Evolutionary conservation across 148 eudicot species (phyloP).

Genomic region (Camellia lanceoleosa): DNA sequence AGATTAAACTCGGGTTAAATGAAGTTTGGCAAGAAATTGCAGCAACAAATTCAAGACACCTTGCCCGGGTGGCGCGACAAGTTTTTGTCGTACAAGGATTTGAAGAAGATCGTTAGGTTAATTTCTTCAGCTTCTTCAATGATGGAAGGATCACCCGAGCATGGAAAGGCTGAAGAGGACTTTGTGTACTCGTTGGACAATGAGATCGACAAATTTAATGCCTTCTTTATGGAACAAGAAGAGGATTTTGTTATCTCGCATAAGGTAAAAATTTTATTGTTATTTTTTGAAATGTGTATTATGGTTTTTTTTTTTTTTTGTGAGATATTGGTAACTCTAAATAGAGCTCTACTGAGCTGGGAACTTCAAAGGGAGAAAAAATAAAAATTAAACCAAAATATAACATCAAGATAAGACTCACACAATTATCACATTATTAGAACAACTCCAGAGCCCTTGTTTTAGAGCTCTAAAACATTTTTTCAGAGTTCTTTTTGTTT

Average conservation of each 20-base stretch:
- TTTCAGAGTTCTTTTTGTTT: too few relatives aligned
- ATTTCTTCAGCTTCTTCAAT: conserved; percentile 35
- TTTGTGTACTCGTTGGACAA: conserved; percentile 60
- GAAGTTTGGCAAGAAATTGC: conserved; percentile 88
- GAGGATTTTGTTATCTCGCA: conserved; percentile 60
- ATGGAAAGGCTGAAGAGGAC: conserved; percentile 49
- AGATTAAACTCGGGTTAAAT: conserved; percentile 16
- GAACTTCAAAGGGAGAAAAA: too few relatives aligned
- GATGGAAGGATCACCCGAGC: conserved; percentile 30
- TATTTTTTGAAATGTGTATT: too few relatives aligned
- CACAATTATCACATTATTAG: too few relatives aligned
- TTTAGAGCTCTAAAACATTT: too few relatives aligned
- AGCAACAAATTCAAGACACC: conserved; percentile 72
- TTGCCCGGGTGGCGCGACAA: conserved; percentile 78
- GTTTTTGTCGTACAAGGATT: conserved; percentile 67
- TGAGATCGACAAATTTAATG: conserved; percentile 82
- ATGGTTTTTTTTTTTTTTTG: too few relatives aligned
- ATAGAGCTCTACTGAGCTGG: too few relatives aligned
- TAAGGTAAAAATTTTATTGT: too few relatives aligned
- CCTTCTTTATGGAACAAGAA: conserved; percentile 77
- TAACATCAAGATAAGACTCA: too few relatives aligned
- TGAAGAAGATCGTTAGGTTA: conserved; percentile 65
- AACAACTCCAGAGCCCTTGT: too few relatives aligned
- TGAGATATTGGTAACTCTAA: too few relatives aligned
- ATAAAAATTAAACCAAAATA: too few relatives aligned